Evolutionary conservation across 371 early-diverging fungal species (phyloP).

Genomic region (Smittium culicis): DNA sequence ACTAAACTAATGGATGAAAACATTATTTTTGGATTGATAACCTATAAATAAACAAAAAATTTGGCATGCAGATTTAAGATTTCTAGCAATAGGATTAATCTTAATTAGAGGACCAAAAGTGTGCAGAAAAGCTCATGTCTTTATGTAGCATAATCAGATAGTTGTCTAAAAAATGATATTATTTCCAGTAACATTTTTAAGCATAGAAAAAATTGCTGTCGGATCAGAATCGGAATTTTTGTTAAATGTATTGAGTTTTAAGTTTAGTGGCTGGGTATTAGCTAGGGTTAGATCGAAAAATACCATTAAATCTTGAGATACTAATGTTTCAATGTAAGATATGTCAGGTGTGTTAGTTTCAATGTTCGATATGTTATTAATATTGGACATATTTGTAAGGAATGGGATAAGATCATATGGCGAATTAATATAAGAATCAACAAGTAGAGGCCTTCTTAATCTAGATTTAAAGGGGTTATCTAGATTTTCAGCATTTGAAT

Average conservation of each 20-base stretch:
- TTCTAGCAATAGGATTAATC: too few relatives aligned
- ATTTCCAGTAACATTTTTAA: not conserved
- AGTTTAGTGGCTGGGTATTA: not conserved
- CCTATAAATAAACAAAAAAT: too few relatives aligned
- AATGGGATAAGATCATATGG: conserved; percentile 1
- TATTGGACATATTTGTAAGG: not conserved
- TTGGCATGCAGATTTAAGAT: too few relatives aligned
- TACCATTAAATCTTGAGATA: not conserved
- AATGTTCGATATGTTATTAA: not conserved
- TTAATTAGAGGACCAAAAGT: too few relatives aligned
- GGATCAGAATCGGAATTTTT: not conserved
- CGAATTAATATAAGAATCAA: not conserved
- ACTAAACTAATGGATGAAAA: too few relatives aligned
- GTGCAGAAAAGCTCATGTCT: too few relatives aligned
- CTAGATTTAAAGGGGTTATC: not conserved
- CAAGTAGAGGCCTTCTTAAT: not conserved
- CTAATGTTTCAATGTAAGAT: conserved; percentile 1
- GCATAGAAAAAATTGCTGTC: not conserved
- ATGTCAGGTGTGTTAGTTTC: not conserved
- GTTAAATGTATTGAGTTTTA: not conserved
- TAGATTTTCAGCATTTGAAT: not conserved
- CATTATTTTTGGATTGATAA: too few relatives aligned
- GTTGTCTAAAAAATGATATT: conserved; percentile 1
- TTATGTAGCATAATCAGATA: too few relatives aligned
- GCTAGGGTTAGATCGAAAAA: not conserved